These are phyloP conservation scores for Mercurialis annua DNA, from an alignment of 345 rosid species.

Conservation along the genomic window DNA sequence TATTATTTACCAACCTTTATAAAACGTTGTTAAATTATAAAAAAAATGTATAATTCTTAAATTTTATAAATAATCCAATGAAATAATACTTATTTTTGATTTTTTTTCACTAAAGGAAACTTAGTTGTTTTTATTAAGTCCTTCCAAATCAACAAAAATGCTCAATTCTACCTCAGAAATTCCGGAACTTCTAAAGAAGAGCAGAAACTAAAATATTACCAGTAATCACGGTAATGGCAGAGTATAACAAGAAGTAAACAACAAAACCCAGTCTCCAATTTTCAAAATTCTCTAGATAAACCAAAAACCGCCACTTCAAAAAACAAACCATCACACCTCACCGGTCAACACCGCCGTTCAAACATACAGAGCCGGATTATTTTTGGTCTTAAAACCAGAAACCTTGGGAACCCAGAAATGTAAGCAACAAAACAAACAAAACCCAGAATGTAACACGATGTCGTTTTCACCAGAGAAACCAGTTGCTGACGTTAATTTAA, in stretches of 20 bases:
- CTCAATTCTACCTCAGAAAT: background rate
- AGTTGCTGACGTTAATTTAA: conserved; percentile 36
- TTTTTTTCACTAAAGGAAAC: too few relatives aligned
- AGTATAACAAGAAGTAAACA: too few relatives aligned
- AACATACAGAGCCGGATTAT: background rate
- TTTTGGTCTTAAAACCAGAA: background rate
- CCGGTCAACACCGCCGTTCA: conserved; percentile 11
- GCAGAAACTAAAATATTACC: too few relatives aligned
- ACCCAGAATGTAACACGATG: conserved; percentile 31
- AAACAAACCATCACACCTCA: conserved; percentile 10
- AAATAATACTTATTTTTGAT: too few relatives aligned
- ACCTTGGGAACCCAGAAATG: background rate
- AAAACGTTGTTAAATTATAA: too few relatives aligned
- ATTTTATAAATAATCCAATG: too few relatives aligned
- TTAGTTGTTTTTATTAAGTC: background rate
- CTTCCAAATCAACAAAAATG: background rate
- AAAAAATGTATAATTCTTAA: too few relatives aligned
- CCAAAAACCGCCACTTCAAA: conserved; percentile 28
- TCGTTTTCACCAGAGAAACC: conserved; percentile 42
- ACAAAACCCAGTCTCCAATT: background rate
- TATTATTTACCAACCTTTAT: too few relatives aligned
- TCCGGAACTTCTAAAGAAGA: background rate
- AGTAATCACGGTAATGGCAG: too few relatives aligned
- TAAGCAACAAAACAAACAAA: background rate
- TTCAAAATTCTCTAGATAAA: conserved; percentile 12